Base-by-base conservation (phyloP, 192 early-diverging fungal genomes). In the Rhizophagus clarus region DNA sequence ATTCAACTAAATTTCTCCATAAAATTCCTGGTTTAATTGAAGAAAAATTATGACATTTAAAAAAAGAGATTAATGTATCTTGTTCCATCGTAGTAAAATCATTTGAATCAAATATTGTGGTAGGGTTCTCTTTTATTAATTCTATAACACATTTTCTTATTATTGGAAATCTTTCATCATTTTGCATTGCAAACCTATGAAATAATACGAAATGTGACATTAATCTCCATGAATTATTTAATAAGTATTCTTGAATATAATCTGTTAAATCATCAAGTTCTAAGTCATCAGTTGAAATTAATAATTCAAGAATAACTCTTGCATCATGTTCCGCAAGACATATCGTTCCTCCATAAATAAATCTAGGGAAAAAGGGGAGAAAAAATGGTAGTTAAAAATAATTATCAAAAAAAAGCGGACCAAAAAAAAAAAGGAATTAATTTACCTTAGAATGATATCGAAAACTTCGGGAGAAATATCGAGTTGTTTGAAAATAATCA, bases 161-260 rank as follows among this genome's bases (percentile, higher is more conserved):
- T 68, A 7, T 68, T 15, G 66, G 26, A 68, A 28, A 68, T 22
- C 28, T 31, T 68, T 68, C 66, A 56, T 56, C 51, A 34, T 68
- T 28, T 68, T 68, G 66, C 26, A 31, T 31, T 4, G 32, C 66
- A 5, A 34, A 56, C 2, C 20, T 37, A 8, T 34, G 67, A 29
- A 69, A 29, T 69, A 29, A 37, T 7, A 32, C 67, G 7, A 37
- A 37, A 34, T 69, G 67, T 10, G 28, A 29, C 28, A 69, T 28
- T 69, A 69, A 34, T 22, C 51, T 56, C 29, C 28, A 69, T 69
- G 29, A 34, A 34, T 29, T 34, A 69, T 69, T 29, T 28, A 69
- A 69, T 69, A 69, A 32, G 14, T 69, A 69, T 22, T 69, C 67
- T 69, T 69, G 67, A 69, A 69, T 37, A n/a, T 31, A 37, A 69